These are phyloP conservation scores for Cercospora zeae-maydis DNA, from an alignment of 2,329 filamentous ascomycete species.

Conservation along the genomic window DNA sequence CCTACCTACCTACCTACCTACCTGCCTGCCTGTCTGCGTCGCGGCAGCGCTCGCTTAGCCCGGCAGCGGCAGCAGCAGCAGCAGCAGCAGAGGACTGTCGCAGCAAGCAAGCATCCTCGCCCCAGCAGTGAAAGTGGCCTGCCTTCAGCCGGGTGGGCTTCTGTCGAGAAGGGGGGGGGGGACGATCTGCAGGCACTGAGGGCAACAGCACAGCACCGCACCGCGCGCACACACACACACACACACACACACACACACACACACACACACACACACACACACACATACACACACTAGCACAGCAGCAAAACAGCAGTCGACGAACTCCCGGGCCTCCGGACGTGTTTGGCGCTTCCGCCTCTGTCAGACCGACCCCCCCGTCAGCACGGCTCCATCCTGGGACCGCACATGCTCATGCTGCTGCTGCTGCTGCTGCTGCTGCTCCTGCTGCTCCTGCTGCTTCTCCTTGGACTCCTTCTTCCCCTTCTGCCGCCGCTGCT, in stretches of 20 bases:
- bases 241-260: no score
- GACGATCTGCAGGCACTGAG: conserved; percentile 18
- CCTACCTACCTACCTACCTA: no score
- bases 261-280: no score
- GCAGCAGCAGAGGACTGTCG: no score
- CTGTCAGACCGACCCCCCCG: conserved; percentile 3
- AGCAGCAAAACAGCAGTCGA: neutral
- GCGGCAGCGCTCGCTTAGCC: neutral
- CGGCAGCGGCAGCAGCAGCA: neutral
- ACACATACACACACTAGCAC: no score
- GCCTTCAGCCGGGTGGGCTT: neutral
- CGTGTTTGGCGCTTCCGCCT: conserved; percentile 6
- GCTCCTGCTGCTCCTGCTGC: no score
- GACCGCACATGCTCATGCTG: neutral
- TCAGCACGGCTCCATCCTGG: neutral
- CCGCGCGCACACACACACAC: no score
- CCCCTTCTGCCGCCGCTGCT: neutral
- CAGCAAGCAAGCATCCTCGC: neutral
- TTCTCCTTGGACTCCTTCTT: no score
- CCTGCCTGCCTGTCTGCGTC: no score
- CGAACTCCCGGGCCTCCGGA: conserved; percentile 5
- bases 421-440: no score
- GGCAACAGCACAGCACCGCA: neutral
- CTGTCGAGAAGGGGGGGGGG: no score
- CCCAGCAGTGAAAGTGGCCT: neutral